Base-by-base conservation (phyloP, 257 asterid species). In the Solanum gandarillasii region DNA sequence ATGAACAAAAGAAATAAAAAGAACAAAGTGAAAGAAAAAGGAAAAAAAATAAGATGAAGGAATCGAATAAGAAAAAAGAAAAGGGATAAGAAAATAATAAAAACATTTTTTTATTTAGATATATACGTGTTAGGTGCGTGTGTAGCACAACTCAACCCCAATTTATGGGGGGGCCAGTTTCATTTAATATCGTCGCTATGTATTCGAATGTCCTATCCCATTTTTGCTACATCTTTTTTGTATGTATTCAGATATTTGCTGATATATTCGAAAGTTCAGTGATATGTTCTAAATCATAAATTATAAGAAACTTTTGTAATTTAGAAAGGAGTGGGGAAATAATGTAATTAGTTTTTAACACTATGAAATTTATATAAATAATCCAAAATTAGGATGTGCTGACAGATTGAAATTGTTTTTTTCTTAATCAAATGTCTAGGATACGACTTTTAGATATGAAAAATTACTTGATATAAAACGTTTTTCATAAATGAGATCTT, bases 261-360 rank as follows among this genome's bases (percentile, higher is more conserved):
- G 2, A 60, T 9, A 60, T 23, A 21, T 23, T 18, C 0, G 0
- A 60, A 65, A 10, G 1, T 25, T 2, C 1, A 52, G 4, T 18
- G 2, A 52, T 18, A 52, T 52, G 0, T 16, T 52, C 9, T 2
- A 52, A 52, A 18, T 16, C 10, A 52, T 18, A 52, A 52, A 52
- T 52, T 52, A 12, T 46, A 46, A 46, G 2, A 46, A 12, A 4
- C 0, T 16, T 6, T 16, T 18, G 4, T 52, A 16, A 52, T 52
- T 52, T 16, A 6, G 3, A 2, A 16, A 52, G 20, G 62, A 2
- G 9, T 16, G 23, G 23, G 3, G 1, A 52, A 16, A 16, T 52
- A 52, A 52, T 6, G 1, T 52, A 52, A 52, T 18, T 52, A 52
- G 9, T 0, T 52, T 16, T 52, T 52, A 52, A 52, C 3, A 52